Evolutionary conservation across 306 rosid species (phyloP).

Genomic region (Cercis canadensis): DNA sequence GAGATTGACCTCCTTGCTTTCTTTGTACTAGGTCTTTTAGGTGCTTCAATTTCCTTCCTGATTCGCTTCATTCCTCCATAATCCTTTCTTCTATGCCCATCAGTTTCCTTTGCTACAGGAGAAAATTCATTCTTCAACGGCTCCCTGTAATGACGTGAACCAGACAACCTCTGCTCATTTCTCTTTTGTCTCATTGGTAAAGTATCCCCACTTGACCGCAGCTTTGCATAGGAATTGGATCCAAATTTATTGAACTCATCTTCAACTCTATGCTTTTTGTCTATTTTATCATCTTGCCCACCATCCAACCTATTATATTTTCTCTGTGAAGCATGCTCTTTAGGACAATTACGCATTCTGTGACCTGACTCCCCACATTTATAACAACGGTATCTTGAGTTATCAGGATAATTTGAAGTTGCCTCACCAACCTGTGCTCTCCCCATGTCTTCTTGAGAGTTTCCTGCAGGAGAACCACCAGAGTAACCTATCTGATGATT

Average conservation of each 20-base stretch:
- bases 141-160: constrained; percentile 29
- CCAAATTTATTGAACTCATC: constrained; percentile 39
- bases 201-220: constrained; percentile 40
- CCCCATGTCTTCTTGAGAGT: constrained; percentile 38
- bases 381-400: constrained; percentile 44
- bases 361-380: constrained; percentile 66
- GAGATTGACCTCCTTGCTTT: constrained; percentile 46
- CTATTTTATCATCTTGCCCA: constrained; percentile 29
- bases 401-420: constrained; percentile 33
- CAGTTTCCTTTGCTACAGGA: constrained; percentile 39
- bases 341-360: constrained; percentile 60
- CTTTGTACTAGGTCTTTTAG: constrained; percentile 41
- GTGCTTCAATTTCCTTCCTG: constrained; percentile 41
- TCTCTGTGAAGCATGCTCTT: constrained; percentile 34
- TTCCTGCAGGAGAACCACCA: constrained; percentile 43
- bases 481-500: constrained; percentile 40
- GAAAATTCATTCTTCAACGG: constrained; percentile 27
- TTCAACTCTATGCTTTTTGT: constrained; percentile 33
- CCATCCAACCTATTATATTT: constrained; percentile 38
- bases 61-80: constrained; percentile 53
- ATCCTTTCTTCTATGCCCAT: constrained; percentile 24
- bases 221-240: constrained; percentile 39
- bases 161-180: constrained; percentile 38
- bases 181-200: constrained; percentile 36
- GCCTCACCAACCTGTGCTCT: constrained; percentile 34